phyloP scores from a whole-genome alignment of 306 rosid genomes.

The Acacia acuminata region DNA sequence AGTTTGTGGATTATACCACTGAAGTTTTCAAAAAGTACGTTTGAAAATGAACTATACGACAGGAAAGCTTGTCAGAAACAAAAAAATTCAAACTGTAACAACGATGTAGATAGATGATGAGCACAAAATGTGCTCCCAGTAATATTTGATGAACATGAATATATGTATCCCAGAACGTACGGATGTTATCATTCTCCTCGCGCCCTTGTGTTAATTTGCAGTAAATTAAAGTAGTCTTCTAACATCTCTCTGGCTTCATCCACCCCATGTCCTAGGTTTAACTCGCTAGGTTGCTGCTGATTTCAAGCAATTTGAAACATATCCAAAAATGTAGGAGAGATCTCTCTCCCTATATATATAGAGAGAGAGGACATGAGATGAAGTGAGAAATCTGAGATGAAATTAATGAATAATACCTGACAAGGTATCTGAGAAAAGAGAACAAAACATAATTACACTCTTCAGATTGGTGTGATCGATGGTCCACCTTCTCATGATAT shows the following conservation, averaged over 20 bases:
- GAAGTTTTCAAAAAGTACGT: background rate
- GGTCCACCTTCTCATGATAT: background rate
- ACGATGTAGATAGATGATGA: too few species aligned
- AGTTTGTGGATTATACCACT: background rate
- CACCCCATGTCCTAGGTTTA: background rate
- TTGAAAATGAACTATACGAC: background rate
- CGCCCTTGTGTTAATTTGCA: background rate
- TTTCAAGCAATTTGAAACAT: background rate
- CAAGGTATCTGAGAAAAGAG: background rate
- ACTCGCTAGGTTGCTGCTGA: background rate
- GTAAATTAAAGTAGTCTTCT: background rate
- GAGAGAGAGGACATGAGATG: background rate
- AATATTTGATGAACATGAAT: background rate
- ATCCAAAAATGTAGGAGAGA: background rate
- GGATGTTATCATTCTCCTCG: background rate
- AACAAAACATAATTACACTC: background rate
- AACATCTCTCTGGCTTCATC: background rate
- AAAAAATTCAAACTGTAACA: too few species aligned
- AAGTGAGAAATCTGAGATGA: background rate
- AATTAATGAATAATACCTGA: background rate
- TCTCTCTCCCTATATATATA: background rate
- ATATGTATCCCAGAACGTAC: background rate
- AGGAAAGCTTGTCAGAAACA: too few species aligned
- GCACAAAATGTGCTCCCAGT: too few species aligned
- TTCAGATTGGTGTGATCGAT: background rate